Evolutionary conservation across 768 basidiomycete species (phyloP), one percentile per base, ranked within the genome.

Genomic region (Lentinula detonsa): DNA sequence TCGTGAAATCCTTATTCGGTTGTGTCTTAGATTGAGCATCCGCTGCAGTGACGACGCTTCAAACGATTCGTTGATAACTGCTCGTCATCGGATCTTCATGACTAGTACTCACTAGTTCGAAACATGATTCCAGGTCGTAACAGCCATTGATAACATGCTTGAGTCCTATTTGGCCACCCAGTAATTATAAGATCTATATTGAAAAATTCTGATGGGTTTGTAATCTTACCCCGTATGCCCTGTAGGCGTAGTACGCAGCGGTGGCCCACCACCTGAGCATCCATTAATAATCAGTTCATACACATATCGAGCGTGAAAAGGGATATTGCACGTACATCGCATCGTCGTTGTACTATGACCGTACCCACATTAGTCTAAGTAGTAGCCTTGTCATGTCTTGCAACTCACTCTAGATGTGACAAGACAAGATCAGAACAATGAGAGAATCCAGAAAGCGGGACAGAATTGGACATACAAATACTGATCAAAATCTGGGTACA

Each of bases 261-360:
- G 75, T 76, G 3, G 79, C 82, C 82, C 82, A 83, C 82, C 81
- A 84, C 62, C 81, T 76, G 40, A 7, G 0, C 40, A 16, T 34
- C 11, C n/a, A 51, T 51, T 23, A 3, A 23, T 18, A 7, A 13
- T 46, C 18, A 18, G 35, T 54, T 11, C 28, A 40, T 37, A 8
- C 33, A 31, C 13, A 31, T 42, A 43, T 28, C 28, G 28, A 28
- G 28, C 2, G 28, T 28, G 28, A 28, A 28, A 28, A 28, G 28
- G 28, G 28, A 28, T 16, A 6, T 13, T 7, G 15, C 2, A 67
- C 73, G 61, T 57, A 78, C 79, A 80, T 61, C 2, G 80, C 78
- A 66, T 82, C 79, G 45, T 82, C 80, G 53, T 82, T 82, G 65
- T 66, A 81, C 78, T 78, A 37, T 1, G 6, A 8, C 53, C 16